Evolutionary conservation across 2,329 filamentous ascomycete species (phyloP).

Genomic region (Cadophora sp.): DNA sequence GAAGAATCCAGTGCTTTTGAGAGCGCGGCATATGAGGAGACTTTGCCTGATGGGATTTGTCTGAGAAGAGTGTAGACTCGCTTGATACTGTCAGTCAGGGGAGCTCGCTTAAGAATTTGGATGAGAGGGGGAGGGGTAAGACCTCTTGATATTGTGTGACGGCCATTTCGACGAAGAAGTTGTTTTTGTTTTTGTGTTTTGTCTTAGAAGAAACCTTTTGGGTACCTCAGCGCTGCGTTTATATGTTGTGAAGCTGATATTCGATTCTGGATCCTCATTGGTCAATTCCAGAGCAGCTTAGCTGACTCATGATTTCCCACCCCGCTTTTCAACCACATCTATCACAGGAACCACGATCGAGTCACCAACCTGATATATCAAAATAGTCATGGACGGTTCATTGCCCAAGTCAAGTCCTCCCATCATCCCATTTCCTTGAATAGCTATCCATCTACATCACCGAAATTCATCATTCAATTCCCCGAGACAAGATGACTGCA

Average conservation of each 20-base stretch:
- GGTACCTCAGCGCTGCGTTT: neutral
- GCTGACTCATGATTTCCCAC: constrained; percentile 23
- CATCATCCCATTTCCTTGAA: neutral
- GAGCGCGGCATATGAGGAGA: constrained; percentile 66
- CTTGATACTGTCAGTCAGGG: constrained; percentile 27
- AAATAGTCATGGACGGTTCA: neutral
- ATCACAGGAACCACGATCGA: constrained; percentile 16
- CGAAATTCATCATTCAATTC: neutral
- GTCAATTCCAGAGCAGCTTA: constrained; percentile 36
- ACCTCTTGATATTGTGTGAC: constrained; percentile 41
- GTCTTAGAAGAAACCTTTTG: neutral
- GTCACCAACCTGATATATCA: neutral
- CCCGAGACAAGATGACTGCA: constrained; percentile 21
- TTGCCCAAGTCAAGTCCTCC: neutral
- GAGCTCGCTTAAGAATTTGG: neutral
- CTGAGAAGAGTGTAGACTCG: constrained; percentile 62
- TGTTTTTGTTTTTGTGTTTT: neutral
- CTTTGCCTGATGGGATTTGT: constrained; percentile 64
- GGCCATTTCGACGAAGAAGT: constrained; percentile 25
- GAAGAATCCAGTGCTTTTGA: constrained; percentile 63
- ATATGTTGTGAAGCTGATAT: neutral
- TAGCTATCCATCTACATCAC: neutral
- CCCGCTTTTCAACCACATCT: constrained; percentile 17
- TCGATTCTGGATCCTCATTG: constrained; percentile 27
- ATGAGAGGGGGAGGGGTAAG: neutral